These are phyloP conservation scores for Colletotrichum sp. DNA, from an alignment of 2,329 filamentous ascomycete genomes.

Conservation along the genomic window DNA sequence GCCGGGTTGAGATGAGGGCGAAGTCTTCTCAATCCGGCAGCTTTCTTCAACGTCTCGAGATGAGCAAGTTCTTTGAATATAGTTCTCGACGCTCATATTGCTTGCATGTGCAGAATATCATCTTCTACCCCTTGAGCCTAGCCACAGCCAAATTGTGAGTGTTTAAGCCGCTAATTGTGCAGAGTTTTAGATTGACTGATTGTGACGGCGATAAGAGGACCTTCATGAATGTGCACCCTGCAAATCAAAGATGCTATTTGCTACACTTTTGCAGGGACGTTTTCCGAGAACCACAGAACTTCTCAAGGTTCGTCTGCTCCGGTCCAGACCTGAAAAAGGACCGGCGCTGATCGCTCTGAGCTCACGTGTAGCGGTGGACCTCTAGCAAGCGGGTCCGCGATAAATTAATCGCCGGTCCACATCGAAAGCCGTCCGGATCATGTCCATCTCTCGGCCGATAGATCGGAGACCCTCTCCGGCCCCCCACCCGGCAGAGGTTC, in stretches of 20 bases:
- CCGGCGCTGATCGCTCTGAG: neutral
- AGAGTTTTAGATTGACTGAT: neutral
- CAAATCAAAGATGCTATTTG: neutral
- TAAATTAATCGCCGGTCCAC: neutral
- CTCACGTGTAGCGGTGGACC: neutral
- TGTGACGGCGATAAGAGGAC: no score
- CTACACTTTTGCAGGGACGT: neutral
- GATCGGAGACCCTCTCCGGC: neutral
- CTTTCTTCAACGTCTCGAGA: neutral
- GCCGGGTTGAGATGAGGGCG: neutral
- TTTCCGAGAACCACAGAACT: neutral
- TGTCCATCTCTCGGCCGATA: neutral
- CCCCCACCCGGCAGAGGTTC: neutral
- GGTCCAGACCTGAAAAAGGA: neutral
- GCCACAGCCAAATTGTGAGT: neutral
- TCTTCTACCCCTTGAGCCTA: neutral
- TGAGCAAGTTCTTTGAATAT: neutral
- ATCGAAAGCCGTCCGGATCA: neutral
- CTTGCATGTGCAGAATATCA: rapidly evolving
- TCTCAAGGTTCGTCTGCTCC: neutral
- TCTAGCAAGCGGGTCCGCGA: neutral
- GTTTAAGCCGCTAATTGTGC: neutral
- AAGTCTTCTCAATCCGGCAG: neutral
- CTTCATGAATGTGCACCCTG: neutral
- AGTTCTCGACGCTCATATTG: neutral